Percentiles rank a stretch among this genome's conserved stretches.
Conservation (phyloP, 148 eudicot species). For the Polygonum maritimum region DNA sequence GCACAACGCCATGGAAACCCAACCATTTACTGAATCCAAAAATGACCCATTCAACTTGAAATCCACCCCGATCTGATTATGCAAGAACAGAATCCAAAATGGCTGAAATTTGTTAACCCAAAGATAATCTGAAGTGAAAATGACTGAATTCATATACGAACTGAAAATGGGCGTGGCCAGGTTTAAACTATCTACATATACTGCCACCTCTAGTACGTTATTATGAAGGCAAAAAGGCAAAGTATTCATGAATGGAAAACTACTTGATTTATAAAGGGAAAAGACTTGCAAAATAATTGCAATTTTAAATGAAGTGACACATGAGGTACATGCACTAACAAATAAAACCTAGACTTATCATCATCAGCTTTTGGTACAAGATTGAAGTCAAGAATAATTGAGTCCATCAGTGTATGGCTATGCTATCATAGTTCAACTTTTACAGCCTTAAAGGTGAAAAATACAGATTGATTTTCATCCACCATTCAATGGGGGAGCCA, state of each 20-base stretch:
- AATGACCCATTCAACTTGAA: too few relatives aligned
- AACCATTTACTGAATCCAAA: too few relatives aligned
- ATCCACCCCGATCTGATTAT: too few relatives aligned
- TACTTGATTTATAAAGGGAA: neutral
- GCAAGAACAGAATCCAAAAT: neutral
- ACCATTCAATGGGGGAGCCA: neutral
- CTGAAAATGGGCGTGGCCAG: neutral
- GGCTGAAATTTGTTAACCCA: neutral
- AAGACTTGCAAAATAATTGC: neutral
- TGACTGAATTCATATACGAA: neutral
- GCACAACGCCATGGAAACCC: too few relatives aligned
- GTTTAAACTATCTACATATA: neutral
- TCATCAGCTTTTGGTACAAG: neutral
- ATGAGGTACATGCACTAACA: neutral
- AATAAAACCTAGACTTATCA: neutral
- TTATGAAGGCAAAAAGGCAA: neutral
- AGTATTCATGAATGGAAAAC: neutral
- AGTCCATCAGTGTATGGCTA: neutral
- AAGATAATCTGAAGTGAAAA: neutral
- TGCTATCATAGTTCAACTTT: constrained; percentile 6
- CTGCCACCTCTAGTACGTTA: neutral
- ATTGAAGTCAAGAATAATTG: constrained; percentile 5
- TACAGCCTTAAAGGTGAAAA: constrained; percentile 2
- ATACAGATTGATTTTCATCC: neutral
- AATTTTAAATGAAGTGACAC: neutral